Evolutionary conservation across 768 basidiomycete species (phyloP).

Genomic region (Phanerochaete sordida): DNA sequence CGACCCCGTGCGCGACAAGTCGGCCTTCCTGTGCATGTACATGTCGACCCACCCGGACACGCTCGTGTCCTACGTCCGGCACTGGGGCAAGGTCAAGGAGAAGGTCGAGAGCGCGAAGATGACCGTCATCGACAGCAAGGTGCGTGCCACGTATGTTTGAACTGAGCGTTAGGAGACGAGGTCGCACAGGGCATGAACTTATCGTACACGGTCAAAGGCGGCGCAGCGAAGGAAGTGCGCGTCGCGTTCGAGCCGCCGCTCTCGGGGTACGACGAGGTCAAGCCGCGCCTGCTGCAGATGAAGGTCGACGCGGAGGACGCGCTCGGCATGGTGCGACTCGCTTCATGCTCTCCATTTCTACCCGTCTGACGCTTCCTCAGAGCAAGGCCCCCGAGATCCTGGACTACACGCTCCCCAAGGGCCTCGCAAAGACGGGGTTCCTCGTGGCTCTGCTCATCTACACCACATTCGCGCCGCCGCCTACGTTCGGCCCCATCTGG

Average conservation of each 20-base stretch:
- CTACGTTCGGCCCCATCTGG: constrained; percentile 19
- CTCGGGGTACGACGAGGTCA: constrained; percentile 74
- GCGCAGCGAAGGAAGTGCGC: constrained; percentile 41
- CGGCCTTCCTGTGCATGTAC: constrained; percentile 76
- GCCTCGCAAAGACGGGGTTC: constrained; percentile 22
- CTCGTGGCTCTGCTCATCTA: constrained; percentile 32
- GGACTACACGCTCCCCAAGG: constrained; percentile 46
- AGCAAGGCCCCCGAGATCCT: constrained; percentile 61
- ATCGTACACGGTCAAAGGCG: constrained; percentile 50
- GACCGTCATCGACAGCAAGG: constrained; percentile 67
- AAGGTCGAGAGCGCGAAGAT: constrained; percentile 61
- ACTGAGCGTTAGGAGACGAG: neutral
- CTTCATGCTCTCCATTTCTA: neutral
- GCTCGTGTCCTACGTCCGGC: constrained; percentile 77
- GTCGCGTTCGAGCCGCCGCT: constrained; percentile 72
- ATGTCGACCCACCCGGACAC: constrained; percentile 85
- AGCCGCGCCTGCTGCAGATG: constrained; percentile 76
- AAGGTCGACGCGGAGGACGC: constrained; percentile 76
- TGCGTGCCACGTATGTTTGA: constrained; percentile 20
- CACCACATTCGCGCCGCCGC: constrained; percentile 25
- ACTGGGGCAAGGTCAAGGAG: constrained; percentile 63
- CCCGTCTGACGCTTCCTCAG: constrained; percentile 30
- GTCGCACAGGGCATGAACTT: constrained; percentile 62
- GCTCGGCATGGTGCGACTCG: constrained; percentile 74
- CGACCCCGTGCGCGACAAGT: constrained; percentile 75